A percentile compares a stretch with the other conserved stretches of the same genome.
Conservation (phyloP, 306 rosid genomes). For the Corylus avellana region DNA sequence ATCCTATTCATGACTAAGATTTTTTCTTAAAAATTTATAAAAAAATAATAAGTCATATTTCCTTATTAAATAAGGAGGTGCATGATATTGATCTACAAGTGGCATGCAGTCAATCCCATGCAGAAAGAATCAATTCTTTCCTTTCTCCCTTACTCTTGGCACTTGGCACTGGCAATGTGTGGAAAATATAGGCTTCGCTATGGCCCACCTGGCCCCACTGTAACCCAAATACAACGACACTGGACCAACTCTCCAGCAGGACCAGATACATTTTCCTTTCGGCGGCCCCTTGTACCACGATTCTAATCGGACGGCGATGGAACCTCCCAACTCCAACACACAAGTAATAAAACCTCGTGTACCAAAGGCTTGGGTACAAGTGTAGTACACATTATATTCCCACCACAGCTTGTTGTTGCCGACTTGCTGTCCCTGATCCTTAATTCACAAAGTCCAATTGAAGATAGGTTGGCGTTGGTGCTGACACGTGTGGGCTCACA, state of each 20-base stretch:
- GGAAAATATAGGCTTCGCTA: not conserved
- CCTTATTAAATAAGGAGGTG: too few relatives aligned
- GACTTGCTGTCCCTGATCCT: not conserved
- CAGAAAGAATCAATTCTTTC: not conserved
- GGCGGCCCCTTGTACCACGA: not conserved
- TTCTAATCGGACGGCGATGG: not conserved
- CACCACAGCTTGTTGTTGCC: not conserved
- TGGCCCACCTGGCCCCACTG: not conserved
- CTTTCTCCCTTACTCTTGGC: not conserved
- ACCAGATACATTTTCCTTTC: too few relatives aligned
- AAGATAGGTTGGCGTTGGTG: not conserved
- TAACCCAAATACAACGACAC: not conserved
- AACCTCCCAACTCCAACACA: not conserved
- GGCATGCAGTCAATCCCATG: not conserved
- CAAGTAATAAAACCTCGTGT: not conserved
- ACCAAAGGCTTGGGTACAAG: not conserved
- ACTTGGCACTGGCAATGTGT: not conserved
- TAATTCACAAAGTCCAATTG: not conserved
- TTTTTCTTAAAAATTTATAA: too few relatives aligned
- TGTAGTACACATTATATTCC: not conserved
- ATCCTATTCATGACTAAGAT: too few relatives aligned
- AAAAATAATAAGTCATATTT: too few relatives aligned
- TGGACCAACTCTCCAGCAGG: too few relatives aligned
- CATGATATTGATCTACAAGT: not conserved
- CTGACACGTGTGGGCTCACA: slow-evolving; percentile 16